These are phyloP conservation scores for Achaetomium macrosporum DNA, from an alignment of 2,329 filamentous ascomycete genomes.

Conservation along the genomic window DNA sequence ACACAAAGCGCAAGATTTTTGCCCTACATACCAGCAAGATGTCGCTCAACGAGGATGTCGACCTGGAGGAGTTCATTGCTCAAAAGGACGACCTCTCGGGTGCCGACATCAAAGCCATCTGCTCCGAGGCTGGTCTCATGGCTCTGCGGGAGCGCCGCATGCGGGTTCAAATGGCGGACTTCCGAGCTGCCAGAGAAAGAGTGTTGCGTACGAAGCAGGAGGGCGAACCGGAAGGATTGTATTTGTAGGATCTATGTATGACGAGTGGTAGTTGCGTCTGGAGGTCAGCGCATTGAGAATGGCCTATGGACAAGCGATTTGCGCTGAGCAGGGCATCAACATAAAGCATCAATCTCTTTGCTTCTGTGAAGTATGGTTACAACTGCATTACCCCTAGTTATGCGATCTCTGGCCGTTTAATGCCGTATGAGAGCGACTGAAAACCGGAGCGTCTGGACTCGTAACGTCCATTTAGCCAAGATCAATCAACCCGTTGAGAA, in stretches of 20 bases:
- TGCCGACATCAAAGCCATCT: constrained; percentile 98
- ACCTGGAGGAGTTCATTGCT: constrained; percentile 95
- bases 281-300: background rate
- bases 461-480: too few relatives aligned
- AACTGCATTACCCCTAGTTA: too few relatives aligned
- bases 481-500: too few relatives aligned
- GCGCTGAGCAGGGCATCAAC: background rate
- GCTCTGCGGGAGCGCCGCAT: constrained; percentile 91
- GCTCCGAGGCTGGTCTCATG: constrained; percentile 92
- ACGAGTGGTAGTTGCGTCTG: constrained; percentile 2
- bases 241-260: constrained; percentile 62
- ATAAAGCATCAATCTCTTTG: too few relatives aligned
- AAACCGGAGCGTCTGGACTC: too few relatives aligned
- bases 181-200: constrained; percentile 83
- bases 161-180: constrained; percentile 98
- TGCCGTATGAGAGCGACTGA: too few relatives aligned
- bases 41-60: constrained; percentile 93
- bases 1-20: constrained; percentile 97
- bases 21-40: constrained; percentile 98
- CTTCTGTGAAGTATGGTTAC: too few relatives aligned
- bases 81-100: constrained; percentile 97
- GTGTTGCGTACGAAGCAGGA: constrained; percentile 98
- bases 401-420: too few relatives aligned
- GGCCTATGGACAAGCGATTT: constrained; percentile 14
- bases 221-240: constrained; percentile 95